These are phyloP conservation scores for Diaporthe sp. DNA, from an alignment of 2,329 filamentous ascomycete genomes.

Conservation along the genomic window DNA sequence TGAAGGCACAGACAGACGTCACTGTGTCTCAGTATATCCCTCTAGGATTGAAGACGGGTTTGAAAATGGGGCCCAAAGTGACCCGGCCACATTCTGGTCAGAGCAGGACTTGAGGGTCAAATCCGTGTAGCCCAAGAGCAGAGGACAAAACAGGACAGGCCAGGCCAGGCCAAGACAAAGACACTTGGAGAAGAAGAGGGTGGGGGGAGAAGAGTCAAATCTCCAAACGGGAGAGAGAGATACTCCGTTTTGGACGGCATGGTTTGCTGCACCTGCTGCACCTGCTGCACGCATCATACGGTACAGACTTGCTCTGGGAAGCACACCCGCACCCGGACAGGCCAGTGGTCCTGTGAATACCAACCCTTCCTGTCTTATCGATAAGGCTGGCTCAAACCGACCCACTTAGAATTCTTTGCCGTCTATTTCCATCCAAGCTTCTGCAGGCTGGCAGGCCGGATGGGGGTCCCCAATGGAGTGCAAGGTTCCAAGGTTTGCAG, in stretches of 20 bases:
- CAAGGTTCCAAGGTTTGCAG: slow-evolving; percentile 13
- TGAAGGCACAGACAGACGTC: slow-evolving; percentile 12
- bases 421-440: slow-evolving; percentile 7
- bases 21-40: slow-evolving; percentile 1
- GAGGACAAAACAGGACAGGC: background rate
- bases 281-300: background rate
- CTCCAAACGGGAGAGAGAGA: background rate
- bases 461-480: background rate
- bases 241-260: background rate
- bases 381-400: slow-evolving; percentile 4
- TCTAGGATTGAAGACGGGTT: background rate
- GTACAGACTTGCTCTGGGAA: background rate
- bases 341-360: background rate
- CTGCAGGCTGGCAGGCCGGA: background rate
- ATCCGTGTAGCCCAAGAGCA: background rate
- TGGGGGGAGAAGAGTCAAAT: background rate
- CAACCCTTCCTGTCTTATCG: slow-evolving; percentile 23
- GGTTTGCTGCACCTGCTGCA: background rate
- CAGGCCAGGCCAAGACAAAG: background rate
- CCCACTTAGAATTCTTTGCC: slow-evolving; percentile 23
- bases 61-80: background rate
- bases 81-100: background rate
- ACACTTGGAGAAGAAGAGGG: background rate
- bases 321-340: background rate
- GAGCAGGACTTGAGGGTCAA: background rate